Evolutionary conservation across 345 rosid genomes (phyloP), one percentile per base, ranked within the genome.

Genomic region (Corymbia maculata): DNA sequence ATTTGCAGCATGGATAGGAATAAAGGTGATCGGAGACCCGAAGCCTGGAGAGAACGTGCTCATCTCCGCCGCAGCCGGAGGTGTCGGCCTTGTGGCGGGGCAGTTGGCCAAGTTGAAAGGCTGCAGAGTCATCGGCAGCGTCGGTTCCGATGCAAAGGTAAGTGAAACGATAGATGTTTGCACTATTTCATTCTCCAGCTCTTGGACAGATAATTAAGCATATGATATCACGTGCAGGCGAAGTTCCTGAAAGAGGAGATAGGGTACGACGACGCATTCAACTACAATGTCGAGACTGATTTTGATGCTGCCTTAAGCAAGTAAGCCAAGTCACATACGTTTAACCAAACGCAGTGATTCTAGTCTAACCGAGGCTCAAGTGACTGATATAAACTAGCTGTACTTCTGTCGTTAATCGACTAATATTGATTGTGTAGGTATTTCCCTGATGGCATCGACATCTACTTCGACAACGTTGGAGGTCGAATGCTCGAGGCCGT

Each of bases 401-500:
- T 12, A 6, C 28, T 61, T 61, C 30, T 26, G 68, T 11, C 5
- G 2, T 61, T 61, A 26, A 6, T 6, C 68, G 13, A 30, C 53
- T 64, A 64, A 64, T 42, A 19, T 21, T 9, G 42, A 75, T 42
- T 12, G 13, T 51, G 6, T 88, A 93, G 94, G 90, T 89, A 89
- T 68, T 91, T 91, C 57, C 96, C 96, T 1, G 36, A 89, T n/a
- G 95, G 94, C 6, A 94, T 94, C 75, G 95, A 94, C 87, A 2
- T 92, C 50, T 94, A 92, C 88, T 85, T 93, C 1, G 96, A 94
- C 84, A 94, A 94, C 44, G 96, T 94, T 19, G 94, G 95, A 2
- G 95, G 95, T 14, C 92, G 87, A 87, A 93, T 93, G 95, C 91
- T 94, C 6, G 95, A 93, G 75, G 95, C 94, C 19, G 95, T 94